These are phyloP conservation scores for Hansenula lynferdii DNA, from an alignment of 1,139 yeast species.

Conservation along the genomic window DNA sequence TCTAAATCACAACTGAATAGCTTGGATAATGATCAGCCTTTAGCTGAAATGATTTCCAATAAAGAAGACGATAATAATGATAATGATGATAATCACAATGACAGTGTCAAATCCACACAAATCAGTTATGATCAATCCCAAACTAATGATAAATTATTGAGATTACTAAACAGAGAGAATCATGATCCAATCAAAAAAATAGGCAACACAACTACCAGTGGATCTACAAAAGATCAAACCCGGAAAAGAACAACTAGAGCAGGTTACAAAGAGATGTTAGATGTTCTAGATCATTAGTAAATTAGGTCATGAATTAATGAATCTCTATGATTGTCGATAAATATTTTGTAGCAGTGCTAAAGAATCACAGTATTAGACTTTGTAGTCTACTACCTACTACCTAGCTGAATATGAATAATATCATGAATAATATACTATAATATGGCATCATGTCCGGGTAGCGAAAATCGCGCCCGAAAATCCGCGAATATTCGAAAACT, in stretches of 20 bases:
- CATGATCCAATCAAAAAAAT: background rate
- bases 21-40: background rate
- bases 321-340: background rate
- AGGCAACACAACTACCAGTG: background rate
- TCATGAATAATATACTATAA: too few species aligned
- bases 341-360: too few species aligned
- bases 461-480: too few species aligned
- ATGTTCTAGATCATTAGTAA: background rate
- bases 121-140: slow-evolving; percentile 12
- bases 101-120: slow-evolving; percentile 10
- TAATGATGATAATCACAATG: too few species aligned
- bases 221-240: background rate
- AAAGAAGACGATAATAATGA: slow-evolving; percentile 1
- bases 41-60: background rate
- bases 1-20: slow-evolving; percentile 27
- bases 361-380: too few species aligned
- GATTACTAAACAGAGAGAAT: slow-evolving; percentile 5
- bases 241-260: slow-evolving; percentile 14
- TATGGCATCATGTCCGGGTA: too few species aligned
- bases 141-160: slow-evolving; percentile 7
- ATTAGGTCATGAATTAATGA: background rate
- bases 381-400: too few species aligned
- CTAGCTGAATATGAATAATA: too few species aligned
- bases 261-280: slow-evolving; percentile 11
- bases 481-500: too few species aligned